These are phyloP conservation scores for Endoconidiophora laricicola DNA, from an alignment of 2,329 filamentous ascomycete genomes.

Conservation along the genomic window DNA sequence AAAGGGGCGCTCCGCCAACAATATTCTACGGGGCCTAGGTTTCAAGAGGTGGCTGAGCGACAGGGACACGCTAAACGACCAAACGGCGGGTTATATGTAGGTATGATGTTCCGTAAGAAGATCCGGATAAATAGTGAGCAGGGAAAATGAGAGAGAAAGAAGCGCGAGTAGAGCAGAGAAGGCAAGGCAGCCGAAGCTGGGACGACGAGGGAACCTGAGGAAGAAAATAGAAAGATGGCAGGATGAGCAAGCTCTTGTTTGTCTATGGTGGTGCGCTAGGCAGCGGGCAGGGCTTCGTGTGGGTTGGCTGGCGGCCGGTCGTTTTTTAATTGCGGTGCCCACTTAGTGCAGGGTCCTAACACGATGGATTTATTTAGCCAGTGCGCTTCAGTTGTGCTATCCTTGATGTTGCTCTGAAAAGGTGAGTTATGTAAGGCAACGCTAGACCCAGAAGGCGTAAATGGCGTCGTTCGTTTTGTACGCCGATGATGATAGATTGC, in stretches of 20 bases:
- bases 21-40: slow-evolving; percentile 5
- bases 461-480: no score
- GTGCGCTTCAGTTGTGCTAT: not conserved
- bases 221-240: not conserved
- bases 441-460: no score
- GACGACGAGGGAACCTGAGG: not conserved
- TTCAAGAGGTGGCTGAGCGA: slow-evolving; percentile 13
- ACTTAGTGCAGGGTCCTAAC: slow-evolving; percentile 2
- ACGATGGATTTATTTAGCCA: not conserved
- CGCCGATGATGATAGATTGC: no score
- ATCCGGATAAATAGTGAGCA: no score
- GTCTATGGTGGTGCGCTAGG: not conserved
- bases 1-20: slow-evolving; percentile 10
- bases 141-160: not conserved
- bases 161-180: not conserved
- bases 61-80: slow-evolving; percentile 1
- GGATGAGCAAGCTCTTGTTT: not conserved
- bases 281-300: not conserved
- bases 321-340: slow-evolving; percentile 1
- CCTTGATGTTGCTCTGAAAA: not conserved
- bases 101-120: no score
- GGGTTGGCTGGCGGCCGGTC: not conserved
- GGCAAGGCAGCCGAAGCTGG: slow-evolving; percentile 1
- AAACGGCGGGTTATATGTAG: not conserved
- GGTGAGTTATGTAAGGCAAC: no score